Evolutionary conservation across 441 rosid species (phyloP).

Genomic region (Bocquillonia castaneifolia): DNA sequence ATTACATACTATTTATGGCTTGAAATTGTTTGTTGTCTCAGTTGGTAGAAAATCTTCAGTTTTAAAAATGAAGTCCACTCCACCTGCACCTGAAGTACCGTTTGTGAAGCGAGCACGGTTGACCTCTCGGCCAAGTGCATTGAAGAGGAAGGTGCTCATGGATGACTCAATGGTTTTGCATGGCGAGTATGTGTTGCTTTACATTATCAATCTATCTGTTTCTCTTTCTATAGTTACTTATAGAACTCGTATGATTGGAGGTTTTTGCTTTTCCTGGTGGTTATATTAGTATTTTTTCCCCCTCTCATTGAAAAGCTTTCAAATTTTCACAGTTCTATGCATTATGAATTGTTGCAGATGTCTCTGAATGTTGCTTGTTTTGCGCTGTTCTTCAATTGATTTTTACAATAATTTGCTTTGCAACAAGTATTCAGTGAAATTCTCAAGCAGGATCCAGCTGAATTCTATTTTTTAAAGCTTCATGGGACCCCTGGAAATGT

Average conservation of each 20-base stretch:
- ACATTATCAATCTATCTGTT: neutral
- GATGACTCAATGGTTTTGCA: slow-evolving; percentile 95
- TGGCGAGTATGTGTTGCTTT: slow-evolving; percentile 73
- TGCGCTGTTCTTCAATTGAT: neutral
- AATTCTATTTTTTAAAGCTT: neutral
- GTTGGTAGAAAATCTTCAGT: slow-evolving; percentile 87
- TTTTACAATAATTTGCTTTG: slow-evolving; percentile 3
- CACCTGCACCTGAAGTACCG: slow-evolving; percentile 52
- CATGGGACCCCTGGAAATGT: neutral
- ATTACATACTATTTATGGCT: neutral
- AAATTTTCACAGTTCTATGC: neutral
- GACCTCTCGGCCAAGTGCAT: slow-evolving; percentile 52
- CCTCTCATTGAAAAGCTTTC: neutral
- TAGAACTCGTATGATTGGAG: neutral
- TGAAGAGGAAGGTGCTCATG: slow-evolving; percentile 90
- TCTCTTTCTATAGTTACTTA: neutral
- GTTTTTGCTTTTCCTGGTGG: neutral
- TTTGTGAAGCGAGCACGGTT: slow-evolving; percentile 58
- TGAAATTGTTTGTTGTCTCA: slow-evolving; percentile 27
- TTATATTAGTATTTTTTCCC: neutral
- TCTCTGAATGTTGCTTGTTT: slow-evolving; percentile 6
- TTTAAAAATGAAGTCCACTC: slow-evolving; percentile 77
- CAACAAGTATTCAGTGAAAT: neutral
- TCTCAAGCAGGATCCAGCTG: neutral
- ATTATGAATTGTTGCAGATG: neutral